Conservation (phyloP, 2,329 filamentous ascomycete species). For the Fusarium fujikuroi region DNA sequence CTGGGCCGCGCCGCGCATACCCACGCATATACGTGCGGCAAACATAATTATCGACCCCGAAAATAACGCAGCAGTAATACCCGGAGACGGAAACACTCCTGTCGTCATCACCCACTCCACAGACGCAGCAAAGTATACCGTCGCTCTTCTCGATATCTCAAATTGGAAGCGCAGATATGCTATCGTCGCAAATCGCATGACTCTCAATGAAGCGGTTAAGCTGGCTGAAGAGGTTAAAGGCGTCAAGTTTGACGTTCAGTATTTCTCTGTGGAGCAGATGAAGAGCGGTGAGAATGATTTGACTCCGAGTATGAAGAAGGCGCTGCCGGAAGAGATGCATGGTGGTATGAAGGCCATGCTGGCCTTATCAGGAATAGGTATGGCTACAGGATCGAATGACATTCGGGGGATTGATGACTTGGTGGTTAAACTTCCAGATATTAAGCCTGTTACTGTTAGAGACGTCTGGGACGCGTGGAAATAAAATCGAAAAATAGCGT, state of each 20-base stretch:
- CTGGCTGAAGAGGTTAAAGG: neutral
- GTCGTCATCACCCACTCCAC: neutral
- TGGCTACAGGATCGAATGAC: neutral
- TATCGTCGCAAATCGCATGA: neutral
- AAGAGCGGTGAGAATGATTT: neutral
- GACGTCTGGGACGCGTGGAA: neutral
- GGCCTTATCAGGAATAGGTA: neutral
- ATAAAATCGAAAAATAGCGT: accelerated
- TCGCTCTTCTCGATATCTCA: neutral
- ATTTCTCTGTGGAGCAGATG: neutral
- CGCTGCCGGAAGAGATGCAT: neutral
- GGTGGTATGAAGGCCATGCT: neutral
- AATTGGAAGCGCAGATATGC: neutral
- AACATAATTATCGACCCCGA: neutral
- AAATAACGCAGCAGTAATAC: neutral
- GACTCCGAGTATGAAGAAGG: neutral
- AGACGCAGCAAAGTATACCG: neutral
- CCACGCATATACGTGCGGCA: neutral
- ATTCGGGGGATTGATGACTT: neutral
- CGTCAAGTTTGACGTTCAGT: neutral
- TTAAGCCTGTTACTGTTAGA: neutral
- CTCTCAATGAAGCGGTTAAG: neutral
- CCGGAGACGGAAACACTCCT: neutral
- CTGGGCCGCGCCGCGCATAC: neutral
- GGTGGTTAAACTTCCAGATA: neutral